phyloP scores from a whole-genome alignment of 176 grass and related monocot species.

The Dendrocalamus sinicus region DNA sequence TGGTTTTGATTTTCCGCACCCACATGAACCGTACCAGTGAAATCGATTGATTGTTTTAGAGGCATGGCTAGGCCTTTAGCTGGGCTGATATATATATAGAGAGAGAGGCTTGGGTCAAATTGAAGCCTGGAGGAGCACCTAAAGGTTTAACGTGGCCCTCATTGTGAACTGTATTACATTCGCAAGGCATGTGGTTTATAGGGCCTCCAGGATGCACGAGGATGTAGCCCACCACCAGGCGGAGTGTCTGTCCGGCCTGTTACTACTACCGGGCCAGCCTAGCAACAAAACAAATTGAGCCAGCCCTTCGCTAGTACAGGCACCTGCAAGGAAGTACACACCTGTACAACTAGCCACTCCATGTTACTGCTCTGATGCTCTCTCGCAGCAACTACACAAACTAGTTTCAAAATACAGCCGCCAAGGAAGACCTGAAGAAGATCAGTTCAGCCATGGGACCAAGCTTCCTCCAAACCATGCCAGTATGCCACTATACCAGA shows the following conservation, averaged over 20 bases:
- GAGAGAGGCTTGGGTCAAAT: background rate
- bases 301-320: background rate
- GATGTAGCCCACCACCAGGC: background rate
- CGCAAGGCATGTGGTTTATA: background rate
- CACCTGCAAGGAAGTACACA: background rate
- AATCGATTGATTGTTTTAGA: too few species aligned
- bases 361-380: background rate
- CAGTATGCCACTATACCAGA: background rate
- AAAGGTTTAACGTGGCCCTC: background rate
- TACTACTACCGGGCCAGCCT: background rate
- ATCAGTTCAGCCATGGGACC: background rate
- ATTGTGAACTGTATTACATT: background rate
- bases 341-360: background rate
- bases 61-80: background rate
- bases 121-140: background rate
- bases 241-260: background rate
- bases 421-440: background rate
- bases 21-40: too few species aligned
- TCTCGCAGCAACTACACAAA: background rate
- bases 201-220: accelerated
- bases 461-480: background rate
- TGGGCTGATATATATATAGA: background rate
- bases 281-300: background rate
- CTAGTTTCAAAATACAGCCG: background rate
- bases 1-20: background rate